phyloP scores from a whole-genome alignment of 352 stramenopile genomes.

The Thraustochytrium striatum region DNA sequence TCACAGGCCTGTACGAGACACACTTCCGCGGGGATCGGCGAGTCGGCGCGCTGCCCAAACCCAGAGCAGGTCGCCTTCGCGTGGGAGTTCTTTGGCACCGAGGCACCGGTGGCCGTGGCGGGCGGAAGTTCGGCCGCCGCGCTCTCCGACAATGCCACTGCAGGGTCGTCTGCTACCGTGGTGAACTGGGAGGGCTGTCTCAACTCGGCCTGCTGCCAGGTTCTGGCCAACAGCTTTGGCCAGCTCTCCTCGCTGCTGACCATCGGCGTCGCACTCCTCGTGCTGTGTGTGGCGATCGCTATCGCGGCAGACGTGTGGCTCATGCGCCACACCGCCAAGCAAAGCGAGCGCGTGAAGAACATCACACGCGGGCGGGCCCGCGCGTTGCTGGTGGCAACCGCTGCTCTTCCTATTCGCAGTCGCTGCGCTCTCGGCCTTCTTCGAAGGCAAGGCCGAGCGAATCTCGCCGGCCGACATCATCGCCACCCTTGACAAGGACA shows the following conservation, averaged over 20 bases:
- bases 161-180: neutral
- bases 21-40: constrained; percentile 10
- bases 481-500: constrained; percentile 23
- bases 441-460: neutral
- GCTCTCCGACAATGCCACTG: neutral
- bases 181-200: constrained; percentile 21
- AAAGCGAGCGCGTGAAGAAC: constrained; percentile 25
- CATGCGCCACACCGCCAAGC: neutral
- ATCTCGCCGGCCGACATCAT: constrained; percentile 17
- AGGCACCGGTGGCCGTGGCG: neutral
- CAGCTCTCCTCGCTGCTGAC: constrained; percentile 24
- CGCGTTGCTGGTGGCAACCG: neutral
- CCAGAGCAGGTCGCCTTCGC: constrained; percentile 31
- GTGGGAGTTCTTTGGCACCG: constrained; percentile 50
- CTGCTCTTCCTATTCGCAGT: constrained; percentile 6
- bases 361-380: neutral
- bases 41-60: constrained; percentile 36
- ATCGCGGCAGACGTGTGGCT: constrained; percentile 18
- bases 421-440: neutral
- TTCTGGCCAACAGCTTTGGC: constrained; percentile 5
- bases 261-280: constrained; percentile 5
- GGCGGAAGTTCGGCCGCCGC: neutral
- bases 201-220: constrained; percentile 20
- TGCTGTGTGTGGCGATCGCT: constrained; percentile 18
- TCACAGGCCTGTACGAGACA: neutral